Base-by-base conservation (phyloP, 2,329 filamentous ascomycete genomes). In the Penicillium oxalicum region DNA sequence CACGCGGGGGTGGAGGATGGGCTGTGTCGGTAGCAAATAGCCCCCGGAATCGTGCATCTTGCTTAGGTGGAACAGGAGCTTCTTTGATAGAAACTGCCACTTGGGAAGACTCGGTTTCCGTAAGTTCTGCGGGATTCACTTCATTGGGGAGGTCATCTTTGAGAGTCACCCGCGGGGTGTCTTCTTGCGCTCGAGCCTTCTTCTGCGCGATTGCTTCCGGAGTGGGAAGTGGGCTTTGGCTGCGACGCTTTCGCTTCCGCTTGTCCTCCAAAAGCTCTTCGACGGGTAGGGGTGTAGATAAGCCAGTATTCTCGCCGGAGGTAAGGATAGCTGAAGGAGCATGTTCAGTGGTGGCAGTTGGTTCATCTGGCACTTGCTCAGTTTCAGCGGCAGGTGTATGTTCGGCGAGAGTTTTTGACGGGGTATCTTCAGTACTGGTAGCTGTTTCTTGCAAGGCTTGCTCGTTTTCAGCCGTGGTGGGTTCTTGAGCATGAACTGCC, bases 231-330 rank as follows among this genome's bases (percentile, higher is more conserved):
- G 83, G 84, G 48, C 77, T 86, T 48, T 75, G 74, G 38, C 82
- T 87, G 57, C 82, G 77, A 57, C 83, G 80, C 66, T 86, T 87
- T 52, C 84, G 77, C 67, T 84, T 87, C 57, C 80, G 79, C 36
- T 72, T 72, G 56, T 84, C 81, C 53, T 80, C 75, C 32, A 71
- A 57, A 36, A 69, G 57, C 58, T 74, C 70, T 54, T 67, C 64
- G 26, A 55, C 43, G 5, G 61, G 61, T 9, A 62, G 51, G 43
- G 63, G 59, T 37, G 64, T 63, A 8, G 61, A 65, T 13, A 61
- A 32, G 40, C 50, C 62, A 0, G 59, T 65, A 41, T 54, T 55
- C 18, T 50, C 51, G 47, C 61, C 64, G 4, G 64, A 61, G 44
- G 55, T 48, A 44, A 54, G 58, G 47, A 52, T 44, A 49, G 55